Conservation (phyloP, 345 rosid species). For the Stellera chamaejasme region DNA sequence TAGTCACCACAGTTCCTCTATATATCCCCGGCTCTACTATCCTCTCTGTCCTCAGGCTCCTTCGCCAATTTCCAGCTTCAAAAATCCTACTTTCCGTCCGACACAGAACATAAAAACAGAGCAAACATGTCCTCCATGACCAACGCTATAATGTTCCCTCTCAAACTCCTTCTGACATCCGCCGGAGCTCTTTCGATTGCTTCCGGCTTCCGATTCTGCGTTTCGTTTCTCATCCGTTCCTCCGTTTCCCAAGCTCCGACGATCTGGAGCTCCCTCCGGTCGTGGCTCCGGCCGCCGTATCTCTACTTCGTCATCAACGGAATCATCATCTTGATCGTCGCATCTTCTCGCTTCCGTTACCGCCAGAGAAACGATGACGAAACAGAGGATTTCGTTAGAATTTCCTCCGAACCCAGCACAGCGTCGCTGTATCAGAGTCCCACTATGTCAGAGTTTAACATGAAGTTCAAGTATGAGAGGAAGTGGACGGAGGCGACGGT, state of each 20-base stretch:
- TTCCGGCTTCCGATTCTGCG: constrained; percentile 9
- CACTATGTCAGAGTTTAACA: background rate
- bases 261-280: constrained; percentile 8
- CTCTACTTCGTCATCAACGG: constrained; percentile 14
- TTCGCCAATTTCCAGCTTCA: too few species aligned
- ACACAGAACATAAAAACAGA: background rate
- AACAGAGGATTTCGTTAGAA: constrained; percentile 1
- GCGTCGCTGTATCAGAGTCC: background rate
- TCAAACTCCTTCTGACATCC: constrained; percentile 7
- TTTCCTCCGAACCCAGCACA: constrained; percentile 6
- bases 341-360: constrained; percentile 7
- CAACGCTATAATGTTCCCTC: constrained; percentile 5
- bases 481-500: background rate
- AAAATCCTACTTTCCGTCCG: background rate
- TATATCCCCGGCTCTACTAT: too few species aligned
- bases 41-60: too few species aligned
- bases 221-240: constrained; percentile 11
- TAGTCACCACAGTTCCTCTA: too few species aligned
- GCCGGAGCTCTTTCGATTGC: constrained; percentile 9
- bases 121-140: constrained; percentile 12
- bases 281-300: constrained; percentile 15
- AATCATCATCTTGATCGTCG: constrained; percentile 11
- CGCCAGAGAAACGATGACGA: constrained; percentile 1
- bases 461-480: background rate
- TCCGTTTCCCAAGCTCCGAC: constrained; percentile 14